A percentile compares a stretch with the other conserved stretches of the same genome.
These are phyloP conservation scores for Durotheca rogersii DNA, from an alignment of 495 filamentous ascomycete genomes.

Conservation along the genomic window DNA sequence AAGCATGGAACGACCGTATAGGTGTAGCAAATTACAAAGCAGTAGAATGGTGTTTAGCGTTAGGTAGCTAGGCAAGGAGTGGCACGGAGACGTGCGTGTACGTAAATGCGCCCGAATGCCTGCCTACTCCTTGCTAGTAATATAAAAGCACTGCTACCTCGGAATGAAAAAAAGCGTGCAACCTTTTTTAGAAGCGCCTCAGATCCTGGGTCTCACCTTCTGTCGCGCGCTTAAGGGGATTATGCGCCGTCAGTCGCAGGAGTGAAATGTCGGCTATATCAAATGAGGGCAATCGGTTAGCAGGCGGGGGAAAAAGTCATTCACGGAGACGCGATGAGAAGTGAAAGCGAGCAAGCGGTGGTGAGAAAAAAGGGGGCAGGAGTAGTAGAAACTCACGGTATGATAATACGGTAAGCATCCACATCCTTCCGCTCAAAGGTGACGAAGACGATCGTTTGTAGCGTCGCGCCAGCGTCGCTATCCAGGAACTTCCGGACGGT, in stretches of 20 bases:
- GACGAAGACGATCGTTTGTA: conserved; percentile 79
- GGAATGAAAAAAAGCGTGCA: no score
- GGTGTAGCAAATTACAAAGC: no score
- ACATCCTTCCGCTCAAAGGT: conserved; percentile 78
- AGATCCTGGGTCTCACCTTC: background rate
- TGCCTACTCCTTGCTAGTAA: no score
- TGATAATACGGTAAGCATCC: conserved; percentile 61
- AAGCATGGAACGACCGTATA: no score
- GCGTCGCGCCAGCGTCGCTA: conserved; percentile 50
- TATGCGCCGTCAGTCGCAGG: conserved; percentile 36
- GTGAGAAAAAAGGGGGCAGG: background rate
- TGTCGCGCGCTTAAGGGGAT: background rate
- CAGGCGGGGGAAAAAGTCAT: no score
- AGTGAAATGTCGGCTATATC: conserved; percentile 39
- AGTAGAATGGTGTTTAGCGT: no score
- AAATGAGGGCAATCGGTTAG: conserved; percentile 4
- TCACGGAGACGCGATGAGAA: no score
- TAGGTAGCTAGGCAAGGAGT: no score
- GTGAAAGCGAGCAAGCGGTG: background rate
- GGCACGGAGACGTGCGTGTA: no score
- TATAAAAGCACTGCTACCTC: no score
- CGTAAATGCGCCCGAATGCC: no score
- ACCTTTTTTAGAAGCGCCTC: no score
- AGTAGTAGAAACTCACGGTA: conserved; percentile 67
- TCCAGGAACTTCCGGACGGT: conserved; percentile 74